Evolutionary conservation across 371 early-diverging fungal species (phyloP), one percentile per base, ranked within the genome.

Genomic region (Rhizoclosmatium hyalinum): DNA sequence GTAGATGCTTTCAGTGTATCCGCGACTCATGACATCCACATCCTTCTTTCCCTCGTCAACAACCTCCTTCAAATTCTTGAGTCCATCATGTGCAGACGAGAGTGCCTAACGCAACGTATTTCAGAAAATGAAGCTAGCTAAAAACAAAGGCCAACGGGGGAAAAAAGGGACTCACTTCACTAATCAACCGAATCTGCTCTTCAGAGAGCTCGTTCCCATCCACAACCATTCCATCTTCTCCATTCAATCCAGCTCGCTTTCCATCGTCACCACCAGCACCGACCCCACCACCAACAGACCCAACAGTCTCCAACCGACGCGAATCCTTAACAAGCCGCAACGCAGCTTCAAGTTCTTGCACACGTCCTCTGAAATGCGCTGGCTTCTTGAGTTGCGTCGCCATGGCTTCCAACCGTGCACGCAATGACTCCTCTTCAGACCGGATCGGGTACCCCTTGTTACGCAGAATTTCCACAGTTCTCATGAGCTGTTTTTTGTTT

Each of bases 311-410:
- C 32, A 79, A 64, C 60, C 76, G 68, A 24, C 73, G 66, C 62
- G 80, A 68, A 90, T 94, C 94, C 74, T 94, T 93, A 32, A 93
- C 85, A 72, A 90, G 81, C 60, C 93, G 93, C 45, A 92, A 78
- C 62, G 91, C 90, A 17, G 93, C 93, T 91, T 93, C 92, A 17
- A 94, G 84, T 72, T 94, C 94, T 65, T 91, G 91, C 32, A 94
- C 76, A 76, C 92, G 87, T 60, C 93, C 93, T 68, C 93, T 88
- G 79, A 94, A 92, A 73, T 92, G 90, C 2, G 92, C 91, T 4
- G 95, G 93, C 74, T 88, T 90, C 55, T 86, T 81, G 75, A 94
- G 82, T 68, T 93, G 91, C 54, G 88, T 86, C 77, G 90, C 84
- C 69, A 95, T 83, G 61, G 88, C 87, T 73, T 94, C 94, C 55